These are phyloP conservation scores for Parastagonospora avenae DNA, from an alignment of 2,329 filamentous ascomycete species.

Conservation along the genomic window DNA sequence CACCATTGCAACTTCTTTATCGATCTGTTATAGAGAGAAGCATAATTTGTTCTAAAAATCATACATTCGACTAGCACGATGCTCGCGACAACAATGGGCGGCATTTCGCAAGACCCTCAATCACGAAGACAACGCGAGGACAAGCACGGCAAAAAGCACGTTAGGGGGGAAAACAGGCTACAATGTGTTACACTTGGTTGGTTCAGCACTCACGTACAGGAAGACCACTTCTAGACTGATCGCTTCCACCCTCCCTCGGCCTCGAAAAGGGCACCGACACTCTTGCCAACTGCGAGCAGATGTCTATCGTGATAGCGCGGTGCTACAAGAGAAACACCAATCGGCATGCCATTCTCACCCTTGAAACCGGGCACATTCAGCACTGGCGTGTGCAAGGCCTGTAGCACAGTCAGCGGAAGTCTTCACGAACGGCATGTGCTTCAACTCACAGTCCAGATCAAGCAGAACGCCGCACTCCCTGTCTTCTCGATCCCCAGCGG, in stretches of 20 bases:
- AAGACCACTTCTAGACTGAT: background rate
- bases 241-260: slow-evolving; percentile 35
- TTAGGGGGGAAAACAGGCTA: too few relatives aligned
- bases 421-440: accelerated
- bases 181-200: background rate
- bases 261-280: slow-evolving; percentile 38
- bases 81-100: too few relatives aligned
- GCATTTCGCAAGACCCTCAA: too few relatives aligned
- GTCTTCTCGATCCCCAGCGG: slow-evolving; percentile 60
- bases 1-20: too few relatives aligned
- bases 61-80: too few relatives aligned
- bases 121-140: too few relatives aligned
- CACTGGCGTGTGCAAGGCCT: slow-evolving; percentile 62
- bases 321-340: slow-evolving; percentile 62
- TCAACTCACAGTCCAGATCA: slow-evolving; percentile 56
- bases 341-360: slow-evolving; percentile 62
- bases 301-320: slow-evolving; percentile 41
- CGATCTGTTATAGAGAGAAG: too few relatives aligned
- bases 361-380: slow-evolving; percentile 69
- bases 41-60: too few relatives aligned
- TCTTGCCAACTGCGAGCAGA: slow-evolving; percentile 32
- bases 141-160: too few relatives aligned
- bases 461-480: slow-evolving; percentile 60
- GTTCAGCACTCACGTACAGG: too few relatives aligned
- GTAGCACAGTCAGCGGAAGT: background rate